Evolutionary conservation across 805 yeast genomes (phyloP).

Genomic region (Hanseniaspora mollemarum): DNA sequence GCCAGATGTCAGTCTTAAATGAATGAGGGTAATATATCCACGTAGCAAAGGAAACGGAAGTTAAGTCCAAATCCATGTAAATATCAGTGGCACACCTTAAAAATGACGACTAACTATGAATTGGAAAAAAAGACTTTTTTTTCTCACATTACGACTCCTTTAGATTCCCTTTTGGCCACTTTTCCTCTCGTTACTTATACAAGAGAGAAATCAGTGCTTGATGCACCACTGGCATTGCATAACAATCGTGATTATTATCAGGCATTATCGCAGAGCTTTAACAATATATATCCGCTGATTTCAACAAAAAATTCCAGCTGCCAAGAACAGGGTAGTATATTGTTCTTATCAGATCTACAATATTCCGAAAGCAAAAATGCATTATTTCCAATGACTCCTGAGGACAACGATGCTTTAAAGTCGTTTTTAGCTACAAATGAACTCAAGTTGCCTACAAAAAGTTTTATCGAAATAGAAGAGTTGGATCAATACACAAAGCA

Average conservation of each 20-base stretch:
- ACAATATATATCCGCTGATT: background rate
- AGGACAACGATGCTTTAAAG: background rate
- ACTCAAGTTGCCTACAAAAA: background rate
- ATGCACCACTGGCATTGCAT: background rate
- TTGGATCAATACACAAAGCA: background rate
- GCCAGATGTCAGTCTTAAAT: too few relatives aligned
- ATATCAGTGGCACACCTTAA: too few relatives aligned
- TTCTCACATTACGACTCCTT: background rate
- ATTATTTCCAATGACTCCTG: constrained; percentile 1
- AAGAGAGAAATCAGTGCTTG: background rate
- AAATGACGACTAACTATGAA: too few relatives aligned
- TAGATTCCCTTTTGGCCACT: background rate
- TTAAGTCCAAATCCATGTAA: too few relatives aligned
- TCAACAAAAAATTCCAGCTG: background rate
- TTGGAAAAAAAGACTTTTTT: background rate
- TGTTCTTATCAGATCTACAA: background rate
- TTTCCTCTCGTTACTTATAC: background rate
- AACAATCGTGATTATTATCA: background rate
- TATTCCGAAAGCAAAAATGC: background rate
- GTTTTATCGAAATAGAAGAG: background rate
- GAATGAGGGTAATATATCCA: too few relatives aligned
- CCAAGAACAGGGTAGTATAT: background rate
- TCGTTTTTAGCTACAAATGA: background rate
- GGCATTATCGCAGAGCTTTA: background rate
- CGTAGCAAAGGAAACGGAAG: too few relatives aligned